Evolutionary conservation across 2,329 filamentous ascomycete genomes (phyloP).

Genomic region (Colletotrichum melonis): DNA sequence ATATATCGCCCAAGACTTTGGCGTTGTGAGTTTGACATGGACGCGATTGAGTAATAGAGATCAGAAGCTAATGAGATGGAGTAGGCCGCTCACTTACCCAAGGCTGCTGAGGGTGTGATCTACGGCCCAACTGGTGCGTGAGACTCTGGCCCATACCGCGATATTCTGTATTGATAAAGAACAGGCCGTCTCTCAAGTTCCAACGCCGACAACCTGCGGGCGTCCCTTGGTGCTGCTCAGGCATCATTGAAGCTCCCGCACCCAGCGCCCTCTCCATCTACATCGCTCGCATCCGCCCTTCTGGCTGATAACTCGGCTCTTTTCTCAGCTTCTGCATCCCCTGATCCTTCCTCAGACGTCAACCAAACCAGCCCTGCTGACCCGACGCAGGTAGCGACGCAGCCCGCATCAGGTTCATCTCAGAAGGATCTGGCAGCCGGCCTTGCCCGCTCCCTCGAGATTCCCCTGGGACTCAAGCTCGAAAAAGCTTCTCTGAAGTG

Average conservation of each 20-base stretch:
- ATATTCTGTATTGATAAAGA: background rate
- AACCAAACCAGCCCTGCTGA: background rate
- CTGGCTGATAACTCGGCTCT: conserved; percentile 12
- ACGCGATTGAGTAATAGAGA: background rate
- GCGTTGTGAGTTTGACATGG: conserved; percentile 21
- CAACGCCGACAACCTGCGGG: conserved; percentile 17
- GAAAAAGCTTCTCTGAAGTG: conserved; percentile 33
- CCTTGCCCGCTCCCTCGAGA: conserved; percentile 32
- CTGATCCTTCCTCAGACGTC: background rate
- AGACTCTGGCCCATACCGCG: too few relatives aligned
- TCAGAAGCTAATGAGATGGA: conserved; percentile 8
- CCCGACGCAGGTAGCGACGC: background rate
- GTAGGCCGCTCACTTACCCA: conserved; percentile 26
- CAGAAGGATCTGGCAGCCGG: conserved; percentile 20
- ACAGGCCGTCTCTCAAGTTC: conserved; percentile 26
- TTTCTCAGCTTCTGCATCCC: background rate
- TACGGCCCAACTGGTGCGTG: conserved; percentile 27
- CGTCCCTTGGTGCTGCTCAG: conserved; percentile 24
- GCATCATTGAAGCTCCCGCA: conserved; percentile 28
- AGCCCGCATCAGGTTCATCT: background rate
- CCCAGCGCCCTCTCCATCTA: conserved; percentile 16
- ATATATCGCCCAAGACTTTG: conserved; percentile 30
- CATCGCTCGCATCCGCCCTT: conserved; percentile 28
- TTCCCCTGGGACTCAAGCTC: conserved; percentile 30
- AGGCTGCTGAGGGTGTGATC: conserved; percentile 27